These are phyloP conservation scores for Pestalotiopsis sp. DNA, from an alignment of 2,329 filamentous ascomycete genomes.

Conservation along the genomic window DNA sequence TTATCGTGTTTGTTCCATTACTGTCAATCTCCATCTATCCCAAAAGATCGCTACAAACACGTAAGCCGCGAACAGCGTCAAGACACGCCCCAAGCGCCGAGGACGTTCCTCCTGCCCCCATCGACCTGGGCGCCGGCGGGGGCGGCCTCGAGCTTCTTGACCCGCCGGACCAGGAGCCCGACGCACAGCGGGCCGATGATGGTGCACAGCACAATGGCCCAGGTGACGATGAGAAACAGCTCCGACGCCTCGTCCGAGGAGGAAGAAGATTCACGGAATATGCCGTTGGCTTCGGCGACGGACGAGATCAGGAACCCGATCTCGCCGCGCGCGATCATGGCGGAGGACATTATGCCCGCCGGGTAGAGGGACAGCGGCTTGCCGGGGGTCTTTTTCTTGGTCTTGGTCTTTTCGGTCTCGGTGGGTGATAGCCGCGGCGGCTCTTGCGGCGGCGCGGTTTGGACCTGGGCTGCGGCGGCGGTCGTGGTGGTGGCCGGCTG, in stretches of 20 bases:
- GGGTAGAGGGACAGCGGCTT: constrained; percentile 64
- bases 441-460: neutral
- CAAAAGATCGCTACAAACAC: no score
- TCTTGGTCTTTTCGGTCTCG: neutral
- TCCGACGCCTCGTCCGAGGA: constrained; percentile 28
- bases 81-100: constrained; percentile 29
- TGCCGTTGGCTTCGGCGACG: constrained; percentile 56
- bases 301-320: constrained; percentile 77
- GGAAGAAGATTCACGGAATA: constrained; percentile 32
- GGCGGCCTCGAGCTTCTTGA: constrained; percentile 35
- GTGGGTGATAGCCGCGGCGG: constrained; percentile 20
- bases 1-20: no score
- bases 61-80: constrained; percentile 4
- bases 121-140: constrained; percentile 11
- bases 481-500: neutral
- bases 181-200: constrained; percentile 50
- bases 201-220: constrained; percentile 57
- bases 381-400: neutral
- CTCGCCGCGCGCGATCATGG: constrained; percentile 77
- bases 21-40: neutral
- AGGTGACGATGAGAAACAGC: constrained; percentile 53
- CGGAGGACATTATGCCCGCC: constrained; percentile 61
- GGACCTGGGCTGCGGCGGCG: neutral
- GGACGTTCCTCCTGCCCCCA: constrained; percentile 17
- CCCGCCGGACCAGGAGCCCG: constrained; percentile 44